Base-by-base conservation (phyloP, 495 filamentous ascomycete species). In the Daldinia childiae region DNA sequence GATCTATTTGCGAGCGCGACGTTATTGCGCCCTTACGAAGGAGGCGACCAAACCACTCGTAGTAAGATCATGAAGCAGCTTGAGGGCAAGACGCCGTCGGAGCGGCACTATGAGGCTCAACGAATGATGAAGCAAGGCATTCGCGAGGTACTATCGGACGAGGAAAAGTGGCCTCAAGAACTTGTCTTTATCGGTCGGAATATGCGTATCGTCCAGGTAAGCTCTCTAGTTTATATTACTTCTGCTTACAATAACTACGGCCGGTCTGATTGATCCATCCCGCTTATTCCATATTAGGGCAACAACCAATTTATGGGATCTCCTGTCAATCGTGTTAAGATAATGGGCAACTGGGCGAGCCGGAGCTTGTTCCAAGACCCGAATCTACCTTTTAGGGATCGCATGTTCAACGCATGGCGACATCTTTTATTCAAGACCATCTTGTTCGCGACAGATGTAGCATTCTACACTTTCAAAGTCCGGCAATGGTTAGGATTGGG, bases 181-280 rank as follows among this genome's bases (percentile, higher is more conserved):
- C 90, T 99, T 55, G 89, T 99, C 73, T 99, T 99, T 81, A 94
- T 99, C 75, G 94, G 94, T 1, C 89, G 95, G 6, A 98, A 97
- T 76, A 87, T 99, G 83, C 89, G 95, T 21, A 99, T 99, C 75
- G 95, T 98, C 9, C 86, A 88, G 70, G 70, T 73, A 65, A 19
- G 57, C 34, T n/a, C 3, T 60, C 11, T 19, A 1, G 4, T 34
- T n/a, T 30, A 57, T 57, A 57, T 57, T 17, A 36, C 30, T 15
- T 9, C 11, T 30, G 7, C 6, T 15, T 4, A 12, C 17, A 57
- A 7, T 8, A 5, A 19, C 7, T 19, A 38, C 4, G 1, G 6
- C 15, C 5, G 38, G 2, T 6, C 4, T n/a, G 6, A 38, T 14
- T 6, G 2, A 6, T 59, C 7, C 6, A 34, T 9, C 29, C 11